Evolutionary conservation across 208 protist genomes (phyloP).

Genomic region (Leishmania braziliensis): DNA sequence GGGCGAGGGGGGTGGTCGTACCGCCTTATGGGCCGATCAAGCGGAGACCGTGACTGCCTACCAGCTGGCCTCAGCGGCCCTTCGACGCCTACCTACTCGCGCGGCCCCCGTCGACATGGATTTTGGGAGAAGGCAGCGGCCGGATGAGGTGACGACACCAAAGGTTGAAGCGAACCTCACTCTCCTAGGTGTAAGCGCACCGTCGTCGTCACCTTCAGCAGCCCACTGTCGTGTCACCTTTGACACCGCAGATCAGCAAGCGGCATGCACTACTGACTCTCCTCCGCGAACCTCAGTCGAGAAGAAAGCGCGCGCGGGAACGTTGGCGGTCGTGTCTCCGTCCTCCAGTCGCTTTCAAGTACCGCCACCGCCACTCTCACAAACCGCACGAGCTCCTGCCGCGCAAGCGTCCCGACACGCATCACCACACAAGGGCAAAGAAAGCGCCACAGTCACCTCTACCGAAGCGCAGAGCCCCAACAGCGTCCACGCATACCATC

Average conservation of each 20-base stretch:
- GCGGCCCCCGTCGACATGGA: not conserved
- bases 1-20: too few relatives aligned
- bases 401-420: not conserved
- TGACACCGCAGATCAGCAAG: not conserved
- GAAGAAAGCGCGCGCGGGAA: not conserved
- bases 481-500: not conserved
- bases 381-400: not conserved
- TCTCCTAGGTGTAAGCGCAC: not conserved
- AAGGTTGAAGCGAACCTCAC: not conserved
- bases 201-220: not conserved
- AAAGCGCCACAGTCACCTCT: not conserved
- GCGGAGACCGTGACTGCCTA: not conserved
- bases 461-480: not conserved
- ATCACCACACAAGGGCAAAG: not conserved
- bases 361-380: not conserved
- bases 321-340: not conserved
- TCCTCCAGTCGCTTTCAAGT: conserved; percentile 7
- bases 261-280: not conserved
- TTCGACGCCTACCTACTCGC: not conserved
- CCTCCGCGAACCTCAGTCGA: not conserved
- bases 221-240: not conserved
- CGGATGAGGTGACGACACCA: not conserved
- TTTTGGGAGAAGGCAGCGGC: not conserved
- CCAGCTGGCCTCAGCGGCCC: conserved; percentile 3
- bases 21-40: not conserved